Conservation (phyloP, 2,329 filamentous ascomycete genomes). For the Pseudogymnoascus sp. region DNA sequence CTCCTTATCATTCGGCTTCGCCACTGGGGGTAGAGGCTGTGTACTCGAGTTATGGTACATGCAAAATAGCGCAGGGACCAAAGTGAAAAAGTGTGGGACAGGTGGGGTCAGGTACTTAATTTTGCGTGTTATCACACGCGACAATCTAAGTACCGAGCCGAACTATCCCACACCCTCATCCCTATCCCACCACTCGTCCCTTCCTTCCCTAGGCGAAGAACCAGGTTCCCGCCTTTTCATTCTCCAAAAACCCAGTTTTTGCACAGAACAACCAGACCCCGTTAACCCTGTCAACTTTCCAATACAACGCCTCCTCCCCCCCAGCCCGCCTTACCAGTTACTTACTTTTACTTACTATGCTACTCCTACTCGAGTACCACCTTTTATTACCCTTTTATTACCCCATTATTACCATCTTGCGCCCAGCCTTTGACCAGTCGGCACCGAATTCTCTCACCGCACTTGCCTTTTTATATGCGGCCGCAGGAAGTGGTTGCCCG, state of each 20-base stretch:
- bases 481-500: neutral
- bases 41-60: neutral
- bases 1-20: neutral
- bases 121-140: neutral
- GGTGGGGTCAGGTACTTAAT: neutral
- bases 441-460: neutral
- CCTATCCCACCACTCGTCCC: no score
- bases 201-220: neutral
- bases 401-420: neutral
- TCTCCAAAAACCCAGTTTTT: neutral
- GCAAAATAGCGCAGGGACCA: conserved; percentile 1
- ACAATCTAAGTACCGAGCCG: neutral
- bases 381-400: neutral
- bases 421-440: neutral
- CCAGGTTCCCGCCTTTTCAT: neutral
- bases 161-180: neutral
- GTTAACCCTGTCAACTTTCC: neutral
- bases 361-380: neutral
- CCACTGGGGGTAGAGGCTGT: neutral
- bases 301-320: neutral
- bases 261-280: neutral
- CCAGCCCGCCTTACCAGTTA: neutral
- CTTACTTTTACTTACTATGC: no score
- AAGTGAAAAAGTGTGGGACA: neutral
- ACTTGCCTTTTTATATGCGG: neutral